A percentile compares a stretch with the other conserved stretches of the same genome.
Evolutionary conservation across 1,139 yeast genomes (phyloP).

Genomic region (Pneumocystis oryctolagi): DNA sequence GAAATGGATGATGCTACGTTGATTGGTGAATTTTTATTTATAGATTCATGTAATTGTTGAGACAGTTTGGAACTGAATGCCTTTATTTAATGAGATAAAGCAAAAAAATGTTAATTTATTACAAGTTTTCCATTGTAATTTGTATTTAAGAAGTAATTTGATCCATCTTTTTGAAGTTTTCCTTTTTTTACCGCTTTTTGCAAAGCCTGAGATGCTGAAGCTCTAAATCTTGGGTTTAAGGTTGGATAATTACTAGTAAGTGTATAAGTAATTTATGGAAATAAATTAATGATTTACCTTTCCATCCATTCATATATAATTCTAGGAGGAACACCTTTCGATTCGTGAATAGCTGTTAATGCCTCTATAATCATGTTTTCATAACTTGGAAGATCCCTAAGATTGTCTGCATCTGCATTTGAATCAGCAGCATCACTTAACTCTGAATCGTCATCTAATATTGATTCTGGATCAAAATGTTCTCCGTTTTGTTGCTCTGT

Average conservation of each 20-base stretch:
- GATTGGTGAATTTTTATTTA: background rate
- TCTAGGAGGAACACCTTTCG: background rate
- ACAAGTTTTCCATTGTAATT: background rate
- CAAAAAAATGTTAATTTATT: background rate
- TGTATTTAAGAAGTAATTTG: background rate
- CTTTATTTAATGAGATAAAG: background rate
- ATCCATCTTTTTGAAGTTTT: background rate
- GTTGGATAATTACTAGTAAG: background rate
- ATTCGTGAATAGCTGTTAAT: background rate
- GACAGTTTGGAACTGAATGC: background rate
- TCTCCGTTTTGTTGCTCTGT: background rate
- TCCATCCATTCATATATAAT: conserved; percentile 5
- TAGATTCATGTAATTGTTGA: background rate
- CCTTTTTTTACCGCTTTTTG: background rate
- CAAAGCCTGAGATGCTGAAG: background rate
- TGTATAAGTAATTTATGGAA: background rate
- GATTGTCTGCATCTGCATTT: conserved; percentile 1
- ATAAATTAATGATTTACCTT: background rate
- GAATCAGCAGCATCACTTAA: background rate
- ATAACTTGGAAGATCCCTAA: conserved; percentile 2
- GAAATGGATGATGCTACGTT: conserved; percentile 1
- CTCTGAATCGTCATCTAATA: conserved; percentile 1
- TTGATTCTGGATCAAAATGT: background rate
- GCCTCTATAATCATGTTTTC: conserved; percentile 1
- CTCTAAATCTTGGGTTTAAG: conserved; percentile 1